phyloP scores from a whole-genome alignment of 768 basidiomycete species.

The Auriscalpium vulgare region DNA sequence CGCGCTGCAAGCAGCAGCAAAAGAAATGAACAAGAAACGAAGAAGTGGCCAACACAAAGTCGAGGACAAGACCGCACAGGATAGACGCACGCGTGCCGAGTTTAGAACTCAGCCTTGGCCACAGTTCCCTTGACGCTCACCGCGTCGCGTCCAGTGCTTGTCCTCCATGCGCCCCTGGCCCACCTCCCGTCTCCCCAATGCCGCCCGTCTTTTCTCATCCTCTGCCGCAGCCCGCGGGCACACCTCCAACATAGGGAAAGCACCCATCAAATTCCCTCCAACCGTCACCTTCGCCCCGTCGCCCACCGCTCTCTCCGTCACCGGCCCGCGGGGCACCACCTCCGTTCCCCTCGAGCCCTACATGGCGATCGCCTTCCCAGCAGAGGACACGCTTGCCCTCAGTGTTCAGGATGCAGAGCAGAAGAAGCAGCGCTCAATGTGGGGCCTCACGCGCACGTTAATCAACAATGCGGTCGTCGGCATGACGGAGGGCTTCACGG shows the following conservation, averaged over 20 bases:
- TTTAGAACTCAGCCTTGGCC: neutral
- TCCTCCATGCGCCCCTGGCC: conserved; percentile 4
- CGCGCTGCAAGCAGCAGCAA: neutral
- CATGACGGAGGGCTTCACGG: conserved; percentile 80
- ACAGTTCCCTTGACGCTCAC: neutral
- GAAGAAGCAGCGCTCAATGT: conserved; percentile 80
- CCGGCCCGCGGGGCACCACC: conserved; percentile 48
- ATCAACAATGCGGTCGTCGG: conserved; percentile 86
- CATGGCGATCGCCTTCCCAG: conserved; percentile 31
- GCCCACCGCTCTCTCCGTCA: conserved; percentile 39
- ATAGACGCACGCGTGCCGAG: neutral
- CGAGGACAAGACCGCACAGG: too few species aligned
- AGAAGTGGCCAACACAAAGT: neutral
- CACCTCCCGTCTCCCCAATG: conserved; percentile 1
- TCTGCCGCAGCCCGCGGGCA: conserved; percentile 8
- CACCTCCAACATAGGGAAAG: conserved; percentile 41
- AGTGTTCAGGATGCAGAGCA: conserved; percentile 50
- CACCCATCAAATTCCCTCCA: conserved; percentile 43
- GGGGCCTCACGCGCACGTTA: conserved; percentile 91
- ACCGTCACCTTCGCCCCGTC: conserved; percentile 34
- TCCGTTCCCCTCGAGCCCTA: conserved; percentile 39
- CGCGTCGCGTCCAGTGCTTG: neutral
- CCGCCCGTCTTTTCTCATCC: conserved; percentile 9
- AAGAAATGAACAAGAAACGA: neutral
- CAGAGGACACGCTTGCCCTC: conserved; percentile 28